These are phyloP conservation scores for Fusarium sarcochroum DNA, from an alignment of 2,329 filamentous ascomycete genomes.

Conservation along the genomic window DNA sequence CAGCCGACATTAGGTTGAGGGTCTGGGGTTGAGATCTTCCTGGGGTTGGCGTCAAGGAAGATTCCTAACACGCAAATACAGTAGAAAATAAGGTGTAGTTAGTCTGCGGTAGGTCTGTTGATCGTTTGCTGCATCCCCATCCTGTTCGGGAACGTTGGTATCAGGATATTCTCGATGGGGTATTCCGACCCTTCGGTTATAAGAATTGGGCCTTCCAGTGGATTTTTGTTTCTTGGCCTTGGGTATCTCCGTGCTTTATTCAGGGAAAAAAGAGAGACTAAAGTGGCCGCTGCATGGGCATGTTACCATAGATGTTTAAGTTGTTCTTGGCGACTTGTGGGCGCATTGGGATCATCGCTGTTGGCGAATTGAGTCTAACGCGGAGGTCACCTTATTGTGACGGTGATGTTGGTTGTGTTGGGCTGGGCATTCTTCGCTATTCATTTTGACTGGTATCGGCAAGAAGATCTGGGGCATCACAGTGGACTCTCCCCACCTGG, in stretches of 20 bases:
- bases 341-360: not conserved
- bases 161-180: not conserved
- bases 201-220: constrained; percentile 13
- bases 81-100: not conserved
- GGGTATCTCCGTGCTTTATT: constrained; percentile 5
- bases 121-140: constrained; percentile 9
- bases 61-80: too few relatives aligned
- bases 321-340: constrained; percentile 1
- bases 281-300: not conserved
- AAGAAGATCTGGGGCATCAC: too few relatives aligned
- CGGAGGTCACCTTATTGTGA: not conserved
- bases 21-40: too few relatives aligned
- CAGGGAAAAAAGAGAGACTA: not conserved
- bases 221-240: not conserved
- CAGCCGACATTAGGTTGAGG: too few relatives aligned
- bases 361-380: not conserved
- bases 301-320: not conserved
- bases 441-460: too few relatives aligned
- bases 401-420: not conserved
- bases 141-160: not conserved
- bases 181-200: not conserved
- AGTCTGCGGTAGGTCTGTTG: constrained; percentile 14
- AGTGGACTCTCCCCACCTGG: too few relatives aligned
- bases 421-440: too few relatives aligned
- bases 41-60: too few relatives aligned